Evolutionary conservation across 2,329 filamentous ascomycete genomes (phyloP), one percentile per base, ranked within the genome.

Genomic region (Plenodomus tracheiphilus): DNA sequence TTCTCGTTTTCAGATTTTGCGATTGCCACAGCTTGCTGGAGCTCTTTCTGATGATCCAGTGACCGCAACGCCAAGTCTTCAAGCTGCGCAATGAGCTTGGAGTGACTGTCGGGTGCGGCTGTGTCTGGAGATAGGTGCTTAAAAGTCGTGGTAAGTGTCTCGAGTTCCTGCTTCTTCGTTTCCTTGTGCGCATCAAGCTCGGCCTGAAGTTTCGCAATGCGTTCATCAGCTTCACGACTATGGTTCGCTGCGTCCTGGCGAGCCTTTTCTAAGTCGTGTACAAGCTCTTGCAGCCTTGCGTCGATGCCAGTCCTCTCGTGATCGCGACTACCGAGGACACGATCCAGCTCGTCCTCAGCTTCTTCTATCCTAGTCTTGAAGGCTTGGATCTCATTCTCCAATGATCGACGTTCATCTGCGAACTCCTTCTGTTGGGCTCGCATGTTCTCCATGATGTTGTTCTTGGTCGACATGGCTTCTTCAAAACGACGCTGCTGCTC

Each of bases 391-490:
- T 97, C 92, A 15, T 84, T 80, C 60, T 96, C 89, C 0, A 97
- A 78, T 9, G 86, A 88, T 64, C 88, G 90, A 34, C 94, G 85
- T 71, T 97, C 93, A 41, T 86, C 85, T 30, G 88, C 80, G 59
- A 96, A 97, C 65, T 97, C 94, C 20, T 85, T 85, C 72, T 97
- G 91, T 57, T 95, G 83, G 11, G 92, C 87, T 66, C 97, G 91
- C 76, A 99, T 90, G 65, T 99, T 99, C 57, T 90, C 87, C 74
- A 99, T 85, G 9, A 99, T 83, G 70, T 97, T 94, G 61, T 89
- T 88, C 72, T 99, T 99, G 1, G 89, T 97, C 2, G 90, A 92
- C 61, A 94, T 90, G 5, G 85, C 89, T 70, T 97, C 93, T 55
- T 94, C 85, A 53, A 96, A 82, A 62, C 86, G 86, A 64, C 78